Conservation (phyloP, 768 basidiomycete genomes). For the Hygrocybe coccinea region DNA sequence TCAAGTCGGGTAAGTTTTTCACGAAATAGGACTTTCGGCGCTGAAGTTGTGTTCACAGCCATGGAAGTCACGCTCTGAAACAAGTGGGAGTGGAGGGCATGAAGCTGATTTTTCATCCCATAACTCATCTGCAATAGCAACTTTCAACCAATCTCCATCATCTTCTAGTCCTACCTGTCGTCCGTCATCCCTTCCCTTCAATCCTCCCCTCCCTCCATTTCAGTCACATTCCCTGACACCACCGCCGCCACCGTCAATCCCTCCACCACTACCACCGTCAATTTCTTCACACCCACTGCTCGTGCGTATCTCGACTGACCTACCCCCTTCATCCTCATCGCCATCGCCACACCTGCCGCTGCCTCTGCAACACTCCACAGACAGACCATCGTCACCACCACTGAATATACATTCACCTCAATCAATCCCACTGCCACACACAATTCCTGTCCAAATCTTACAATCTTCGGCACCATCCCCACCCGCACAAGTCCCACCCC, state of each 20-base stretch:
- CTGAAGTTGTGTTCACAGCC: background rate
- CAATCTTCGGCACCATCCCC: too few species aligned
- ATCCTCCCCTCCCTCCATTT: conserved; percentile 25
- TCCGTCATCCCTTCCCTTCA: background rate
- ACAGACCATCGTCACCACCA: too few species aligned
- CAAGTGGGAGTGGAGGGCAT: background rate
- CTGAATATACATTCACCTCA: conserved; percentile 12
- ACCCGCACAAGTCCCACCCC: conserved; percentile 3
- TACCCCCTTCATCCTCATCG: conserved; percentile 33
- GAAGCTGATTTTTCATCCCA: background rate
- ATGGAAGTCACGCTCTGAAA: background rate
- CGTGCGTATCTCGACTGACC: conserved; percentile 15
- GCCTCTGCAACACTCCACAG: conserved; percentile 14
- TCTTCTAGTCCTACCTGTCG: background rate
- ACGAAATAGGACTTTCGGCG: too few species aligned
- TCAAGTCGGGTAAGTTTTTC: too few species aligned
- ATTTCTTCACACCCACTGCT: conserved; percentile 22
- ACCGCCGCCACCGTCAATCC: conserved; percentile 11
- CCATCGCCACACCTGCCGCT: conserved; percentile 30
- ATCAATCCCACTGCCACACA: conserved; percentile 29
- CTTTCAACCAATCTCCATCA: background rate
- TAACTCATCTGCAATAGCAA: background rate
- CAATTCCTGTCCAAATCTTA: too few species aligned
- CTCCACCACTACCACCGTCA: conserved; percentile 19
- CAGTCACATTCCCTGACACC: conserved; percentile 20